These are phyloP conservation scores for Penicillium subrubescens DNA, from an alignment of 495 filamentous ascomycete species.

Conservation along the genomic window DNA sequence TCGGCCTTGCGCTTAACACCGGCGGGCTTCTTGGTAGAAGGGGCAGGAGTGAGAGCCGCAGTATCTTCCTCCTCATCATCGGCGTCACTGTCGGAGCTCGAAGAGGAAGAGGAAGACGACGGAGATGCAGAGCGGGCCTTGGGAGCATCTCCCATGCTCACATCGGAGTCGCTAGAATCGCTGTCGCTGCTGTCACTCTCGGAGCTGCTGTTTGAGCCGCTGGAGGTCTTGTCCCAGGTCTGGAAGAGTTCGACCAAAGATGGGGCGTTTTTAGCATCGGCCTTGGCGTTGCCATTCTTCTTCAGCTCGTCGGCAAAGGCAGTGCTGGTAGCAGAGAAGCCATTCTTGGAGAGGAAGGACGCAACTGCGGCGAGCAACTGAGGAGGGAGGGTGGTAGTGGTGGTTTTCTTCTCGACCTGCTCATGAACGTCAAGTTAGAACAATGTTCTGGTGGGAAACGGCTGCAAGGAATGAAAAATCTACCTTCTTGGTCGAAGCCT, in stretches of 20 bases:
- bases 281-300: conserved; percentile 29
- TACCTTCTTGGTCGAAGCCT: conserved; percentile 44
- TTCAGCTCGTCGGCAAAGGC: conserved; percentile 58
- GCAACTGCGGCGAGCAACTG: conserved; percentile 68
- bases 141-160: conserved; percentile 61
- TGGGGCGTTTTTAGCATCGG: conserved; percentile 42
- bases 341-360: conserved; percentile 65
- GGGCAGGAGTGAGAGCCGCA: conserved; percentile 30
- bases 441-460: background rate
- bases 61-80: conserved; percentile 60
- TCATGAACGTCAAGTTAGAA: background rate
- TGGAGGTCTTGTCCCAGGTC: conserved; percentile 42
- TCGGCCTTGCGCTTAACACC: conserved; percentile 67
- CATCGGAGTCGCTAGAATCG: conserved; percentile 49
- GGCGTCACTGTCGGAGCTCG: conserved; percentile 61
- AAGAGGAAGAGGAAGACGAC: conserved; percentile 50
- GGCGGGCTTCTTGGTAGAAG: conserved; percentile 38
- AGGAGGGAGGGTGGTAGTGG: conserved; percentile 38
- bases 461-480: background rate
- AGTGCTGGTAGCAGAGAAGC: conserved; percentile 59
- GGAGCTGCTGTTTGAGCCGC: conserved; percentile 22
- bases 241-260: conserved; percentile 54
- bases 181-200: conserved; percentile 17
- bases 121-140: conserved; percentile 40
- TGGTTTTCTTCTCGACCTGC: conserved; percentile 15